These are phyloP conservation scores for Candolleomyces aberdarensis DNA, from an alignment of 768 basidiomycete species.

Conservation along the genomic window DNA sequence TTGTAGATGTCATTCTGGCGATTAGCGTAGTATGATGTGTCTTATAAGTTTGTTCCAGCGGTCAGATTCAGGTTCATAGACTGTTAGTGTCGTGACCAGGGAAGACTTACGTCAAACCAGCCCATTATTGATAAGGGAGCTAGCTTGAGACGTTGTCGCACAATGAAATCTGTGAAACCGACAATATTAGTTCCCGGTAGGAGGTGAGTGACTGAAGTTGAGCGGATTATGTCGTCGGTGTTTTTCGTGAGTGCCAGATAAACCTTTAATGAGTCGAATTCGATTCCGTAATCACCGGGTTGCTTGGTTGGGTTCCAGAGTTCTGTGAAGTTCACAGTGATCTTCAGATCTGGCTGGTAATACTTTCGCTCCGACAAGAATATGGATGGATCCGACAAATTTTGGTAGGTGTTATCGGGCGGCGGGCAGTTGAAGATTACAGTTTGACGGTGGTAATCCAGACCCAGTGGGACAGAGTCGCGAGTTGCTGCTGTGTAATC, in stretches of 20 bases:
- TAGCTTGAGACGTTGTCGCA: not conserved
- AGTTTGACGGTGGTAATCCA: not conserved
- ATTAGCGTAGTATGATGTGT: not conserved
- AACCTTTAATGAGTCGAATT: not conserved
- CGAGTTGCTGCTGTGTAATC: too few species aligned
- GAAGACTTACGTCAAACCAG: not conserved
- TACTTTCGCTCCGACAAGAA: too few species aligned
- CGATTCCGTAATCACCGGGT: not conserved
- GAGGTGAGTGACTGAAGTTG: not conserved
- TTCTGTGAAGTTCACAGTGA: not conserved
- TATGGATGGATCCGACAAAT: too few species aligned
- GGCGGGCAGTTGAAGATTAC: not conserved
- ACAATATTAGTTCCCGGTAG: not conserved
- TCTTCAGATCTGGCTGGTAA: not conserved
- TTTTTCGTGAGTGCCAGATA: not conserved
- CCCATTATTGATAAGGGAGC: not conserved
- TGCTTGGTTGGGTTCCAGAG: not conserved
- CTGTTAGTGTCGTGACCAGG: not conserved
- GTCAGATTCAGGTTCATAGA: not conserved
- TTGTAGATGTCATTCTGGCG: not conserved
- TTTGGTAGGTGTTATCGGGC: not conserved
- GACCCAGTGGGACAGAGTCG: too few species aligned
- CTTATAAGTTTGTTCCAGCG: not conserved
- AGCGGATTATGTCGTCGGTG: not conserved
- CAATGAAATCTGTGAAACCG: not conserved